Evolutionary conservation across 805 yeast genomes (phyloP).

Genomic region (Clavispora vitiphila): DNA sequence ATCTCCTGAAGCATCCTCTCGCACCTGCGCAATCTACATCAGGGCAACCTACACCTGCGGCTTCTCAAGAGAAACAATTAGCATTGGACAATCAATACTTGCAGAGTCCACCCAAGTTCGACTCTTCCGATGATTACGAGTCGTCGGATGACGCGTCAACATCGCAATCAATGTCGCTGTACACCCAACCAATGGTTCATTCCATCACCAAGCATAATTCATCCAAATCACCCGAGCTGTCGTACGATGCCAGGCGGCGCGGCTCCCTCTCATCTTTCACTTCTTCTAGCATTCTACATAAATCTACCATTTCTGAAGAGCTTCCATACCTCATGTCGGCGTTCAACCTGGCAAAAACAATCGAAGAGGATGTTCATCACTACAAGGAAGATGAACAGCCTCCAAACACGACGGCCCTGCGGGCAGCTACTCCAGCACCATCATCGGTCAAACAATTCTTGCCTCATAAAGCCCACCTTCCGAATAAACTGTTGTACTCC

Average conservation of each 20-base stretch:
- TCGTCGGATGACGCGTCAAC: conserved; percentile 23
- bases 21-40: neutral
- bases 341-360: conserved; percentile 55
- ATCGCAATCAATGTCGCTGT: conserved; percentile 15
- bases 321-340: conserved; percentile 64
- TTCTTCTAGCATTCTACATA: conserved; percentile 37
- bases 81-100: neutral
- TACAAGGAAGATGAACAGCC: conserved; percentile 12
- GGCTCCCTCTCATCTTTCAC: conserved; percentile 26
- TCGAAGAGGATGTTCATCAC: conserved; percentile 42
- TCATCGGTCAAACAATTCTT: conserved; percentile 12
- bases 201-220: conserved; percentile 28
- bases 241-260: conserved; percentile 15
- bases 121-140: conserved; percentile 20
- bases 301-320: conserved; percentile 57
- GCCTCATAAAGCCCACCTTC: conserved; percentile 24
- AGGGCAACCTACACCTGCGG: neutral
- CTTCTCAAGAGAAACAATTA: neutral
- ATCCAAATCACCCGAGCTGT: neutral
- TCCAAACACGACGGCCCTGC: neutral
- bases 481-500: conserved; percentile 29
- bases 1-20: conserved; percentile 15
- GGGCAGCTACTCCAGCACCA: neutral
- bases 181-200: conserved; percentile 33
- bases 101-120: neutral